These are phyloP conservation scores for Dactylellina parvicollis DNA, from an alignment of 2,329 filamentous ascomycete genomes.

Conservation along the genomic window DNA sequence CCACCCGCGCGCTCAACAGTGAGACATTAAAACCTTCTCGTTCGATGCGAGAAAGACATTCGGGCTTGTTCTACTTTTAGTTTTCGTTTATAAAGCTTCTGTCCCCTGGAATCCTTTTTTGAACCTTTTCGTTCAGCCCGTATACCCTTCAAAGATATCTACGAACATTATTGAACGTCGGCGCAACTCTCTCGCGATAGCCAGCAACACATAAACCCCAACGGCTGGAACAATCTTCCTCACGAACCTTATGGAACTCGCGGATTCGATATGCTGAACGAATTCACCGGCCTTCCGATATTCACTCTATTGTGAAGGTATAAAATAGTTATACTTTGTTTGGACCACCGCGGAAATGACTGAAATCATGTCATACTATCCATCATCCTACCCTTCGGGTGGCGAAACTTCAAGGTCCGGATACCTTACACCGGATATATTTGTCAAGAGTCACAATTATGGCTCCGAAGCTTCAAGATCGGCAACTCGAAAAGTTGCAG, in stretches of 20 bases:
- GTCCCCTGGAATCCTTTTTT: conserved; percentile 22
- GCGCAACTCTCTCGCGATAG: too few species aligned
- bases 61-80: conserved; percentile 23
- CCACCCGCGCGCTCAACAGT: conserved; percentile 7
- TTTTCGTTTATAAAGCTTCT: conserved; percentile 14
- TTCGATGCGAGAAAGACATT: conserved; percentile 29
- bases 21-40: conserved; percentile 44
- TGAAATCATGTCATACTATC: conserved; percentile 47
- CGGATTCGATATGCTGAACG: neutral
- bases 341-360: conserved; percentile 24
- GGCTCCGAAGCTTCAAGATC: conserved; percentile 11
- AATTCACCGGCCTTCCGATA: neutral
- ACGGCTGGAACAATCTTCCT: neutral
- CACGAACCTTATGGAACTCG: neutral
- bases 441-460: conserved; percentile 13
- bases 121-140: neutral
- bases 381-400: conserved; percentile 26
- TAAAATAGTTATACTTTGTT: neutral
- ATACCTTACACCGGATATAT: conserved; percentile 29
- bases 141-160: too few species aligned
- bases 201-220: conserved; percentile 25
- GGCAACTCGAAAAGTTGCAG: conserved; percentile 32
- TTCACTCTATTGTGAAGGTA: neutral
- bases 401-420: conserved; percentile 29
- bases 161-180: too few species aligned